Evolutionary conservation across 2,329 filamentous ascomycete genomes (phyloP).

Genomic region (Fusarium sarcochroum): DNA sequence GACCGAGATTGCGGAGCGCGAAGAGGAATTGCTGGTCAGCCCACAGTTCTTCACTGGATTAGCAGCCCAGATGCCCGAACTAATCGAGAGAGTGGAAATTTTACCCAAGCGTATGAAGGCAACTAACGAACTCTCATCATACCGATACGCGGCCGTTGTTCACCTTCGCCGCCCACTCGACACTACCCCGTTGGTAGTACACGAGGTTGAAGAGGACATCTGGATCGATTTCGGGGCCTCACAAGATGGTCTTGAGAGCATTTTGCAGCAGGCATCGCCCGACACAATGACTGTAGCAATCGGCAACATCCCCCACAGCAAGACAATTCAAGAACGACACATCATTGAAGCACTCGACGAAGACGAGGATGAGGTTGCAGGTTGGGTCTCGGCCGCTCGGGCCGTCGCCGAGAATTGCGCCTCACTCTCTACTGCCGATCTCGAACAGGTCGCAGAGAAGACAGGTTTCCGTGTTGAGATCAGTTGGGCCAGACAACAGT

Average conservation of each 20-base stretch:
- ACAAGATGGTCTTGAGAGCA: not conserved
- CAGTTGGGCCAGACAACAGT: slow-evolving; percentile 59
- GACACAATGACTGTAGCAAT: slow-evolving; percentile 18
- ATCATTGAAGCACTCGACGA: slow-evolving; percentile 28
- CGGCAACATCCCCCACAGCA: slow-evolving; percentile 49
- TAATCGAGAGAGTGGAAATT: slow-evolving; percentile 48
- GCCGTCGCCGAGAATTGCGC: not conserved
- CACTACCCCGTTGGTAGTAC: not conserved
- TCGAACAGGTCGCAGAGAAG: slow-evolving; percentile 43
- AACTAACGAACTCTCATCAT: slow-evolving; percentile 50
- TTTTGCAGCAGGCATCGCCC: no score
- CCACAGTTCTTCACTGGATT: slow-evolving; percentile 47
- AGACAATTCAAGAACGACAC: slow-evolving; percentile 49
- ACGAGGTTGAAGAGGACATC: slow-evolving; percentile 10
- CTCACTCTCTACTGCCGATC: slow-evolving; percentile 27
- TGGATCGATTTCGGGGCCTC: slow-evolving; percentile 44
- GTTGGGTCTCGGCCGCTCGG: not conserved
- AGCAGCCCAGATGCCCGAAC: slow-evolving; percentile 24
- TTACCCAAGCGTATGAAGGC: slow-evolving; percentile 49
- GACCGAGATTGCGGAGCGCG: slow-evolving; percentile 22
- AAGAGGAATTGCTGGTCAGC: slow-evolving; percentile 47
- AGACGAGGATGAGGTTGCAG: not conserved
- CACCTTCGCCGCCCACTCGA: slow-evolving; percentile 10
- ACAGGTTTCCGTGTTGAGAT: slow-evolving; percentile 63
- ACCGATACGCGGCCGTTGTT: slow-evolving; percentile 49